Evolutionary conservation across 768 basidiomycete genomes (phyloP).

Genomic region (Gelatoporia subvermispora): DNA sequence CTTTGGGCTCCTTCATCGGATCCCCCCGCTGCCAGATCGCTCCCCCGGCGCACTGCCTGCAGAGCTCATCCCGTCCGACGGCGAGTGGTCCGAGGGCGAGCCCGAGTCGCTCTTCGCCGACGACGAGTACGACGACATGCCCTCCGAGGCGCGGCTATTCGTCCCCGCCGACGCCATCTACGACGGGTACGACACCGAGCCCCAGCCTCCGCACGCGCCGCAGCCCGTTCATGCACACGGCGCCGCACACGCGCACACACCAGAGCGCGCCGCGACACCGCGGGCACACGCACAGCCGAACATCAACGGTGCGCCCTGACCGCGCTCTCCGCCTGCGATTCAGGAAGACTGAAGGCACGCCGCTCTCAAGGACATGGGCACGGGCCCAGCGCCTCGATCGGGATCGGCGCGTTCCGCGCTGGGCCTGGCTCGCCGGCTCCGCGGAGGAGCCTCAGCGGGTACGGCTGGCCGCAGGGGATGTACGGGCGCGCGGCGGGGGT

Average conservation of each 20-base stretch:
- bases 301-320: constrained; percentile 1
- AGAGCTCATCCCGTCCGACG: constrained; percentile 42
- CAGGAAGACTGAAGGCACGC: constrained; percentile 5
- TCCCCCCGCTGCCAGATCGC: constrained; percentile 72
- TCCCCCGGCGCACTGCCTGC: constrained; percentile 52
- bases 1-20: constrained; percentile 89
- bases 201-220: not conserved
- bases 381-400: too few species aligned
- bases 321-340: constrained; percentile 19
- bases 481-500: too few species aligned
- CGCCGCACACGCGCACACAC: constrained; percentile 1
- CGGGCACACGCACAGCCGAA: constrained; percentile 5
- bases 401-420: not conserved
- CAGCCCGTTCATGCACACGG: constrained; percentile 1
- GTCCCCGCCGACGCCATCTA: constrained; percentile 61
- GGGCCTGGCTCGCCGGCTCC: too few species aligned
- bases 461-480: too few species aligned
- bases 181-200: too few species aligned
- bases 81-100: constrained; percentile 54
- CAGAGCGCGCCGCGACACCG: constrained; percentile 4
- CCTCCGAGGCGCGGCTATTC: constrained; percentile 64
- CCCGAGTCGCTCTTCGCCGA: constrained; percentile 4
- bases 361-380: not conserved
- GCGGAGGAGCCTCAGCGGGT: too few species aligned
- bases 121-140: constrained; percentile 47